Base-by-base conservation (phyloP, 2,329 filamentous ascomycete genomes). In the Colletotrichum sp. region DNA sequence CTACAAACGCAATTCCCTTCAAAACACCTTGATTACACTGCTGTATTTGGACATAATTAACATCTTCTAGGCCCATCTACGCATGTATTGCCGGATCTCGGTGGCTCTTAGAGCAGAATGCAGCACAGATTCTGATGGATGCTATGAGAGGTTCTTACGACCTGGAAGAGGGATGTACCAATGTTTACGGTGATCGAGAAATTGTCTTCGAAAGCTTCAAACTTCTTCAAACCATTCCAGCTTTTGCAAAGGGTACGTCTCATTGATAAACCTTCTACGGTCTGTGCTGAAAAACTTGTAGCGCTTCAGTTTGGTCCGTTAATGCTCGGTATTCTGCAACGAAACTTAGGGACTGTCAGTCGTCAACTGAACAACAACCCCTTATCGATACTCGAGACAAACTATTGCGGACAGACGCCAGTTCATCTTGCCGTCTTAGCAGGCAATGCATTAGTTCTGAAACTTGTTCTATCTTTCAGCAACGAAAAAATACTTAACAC, bases 151-250 rank as follows among this genome's bases (percentile, higher is more conserved):
- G 7, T 0, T 39, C 16, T 8, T 18, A 39, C 4, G 36, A 39
- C 7, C 36, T 4, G 7, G 36, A 18, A 39, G 36, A 39, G 2
- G 36, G 36, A 2, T 39, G 2, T 9, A 9, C 16, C 14, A 4
- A 18, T 18, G 7, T 0, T 5, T 18, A 1, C 36, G 0, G 16
- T 9, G 7, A 1, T 9, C 36, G 7, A 1, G 1, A 3, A 3
- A 9, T 1, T 1, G 36, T 9, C 7, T 18, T 18, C 7, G 2
- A 5, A 1, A 39, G 7, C 16, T 18, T 39, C 36, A 0, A 4
- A n/a, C 2, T 2, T 3, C 18, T 43, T n/a, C 39, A 12, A 12
- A n/a, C 8, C 18, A 0, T 43, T 43, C 39, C 39, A 6, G 9
- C 0, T 3, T 12, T 43, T n/a, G 18, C 18, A 6, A 43, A n/a